These are phyloP conservation scores for Lentinula boryana DNA, from an alignment of 768 basidiomycete species.

Conservation along the genomic window DNA sequence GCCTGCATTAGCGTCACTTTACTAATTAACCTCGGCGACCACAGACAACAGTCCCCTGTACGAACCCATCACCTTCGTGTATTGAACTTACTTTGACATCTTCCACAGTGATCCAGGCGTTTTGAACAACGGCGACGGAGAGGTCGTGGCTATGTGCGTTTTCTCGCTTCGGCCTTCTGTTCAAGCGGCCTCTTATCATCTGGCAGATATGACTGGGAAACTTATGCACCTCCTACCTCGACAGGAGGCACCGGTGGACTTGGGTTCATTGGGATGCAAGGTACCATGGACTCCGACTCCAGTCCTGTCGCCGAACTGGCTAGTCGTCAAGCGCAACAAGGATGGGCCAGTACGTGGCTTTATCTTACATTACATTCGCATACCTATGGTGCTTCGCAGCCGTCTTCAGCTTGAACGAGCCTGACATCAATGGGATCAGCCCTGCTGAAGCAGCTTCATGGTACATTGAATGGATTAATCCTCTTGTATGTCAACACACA, in stretches of 20 bases:
- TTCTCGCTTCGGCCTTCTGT: neutral
- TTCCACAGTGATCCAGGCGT: constrained; percentile 9
- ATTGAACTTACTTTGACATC: neutral
- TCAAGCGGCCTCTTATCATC: neutral
- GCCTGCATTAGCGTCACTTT: neutral
- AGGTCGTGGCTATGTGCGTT: constrained; percentile 27
- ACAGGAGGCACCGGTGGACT: constrained; percentile 29
- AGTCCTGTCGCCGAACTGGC: constrained; percentile 25
- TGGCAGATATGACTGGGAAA: constrained; percentile 31
- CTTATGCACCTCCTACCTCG: constrained; percentile 23
- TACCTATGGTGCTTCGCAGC: constrained; percentile 7
- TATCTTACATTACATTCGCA: neutral
- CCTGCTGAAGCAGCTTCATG: constrained; percentile 25
- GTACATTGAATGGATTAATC: constrained; percentile 30
- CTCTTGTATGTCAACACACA: constrained; percentile 16
- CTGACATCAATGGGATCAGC: constrained; percentile 23
- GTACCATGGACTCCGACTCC: constrained; percentile 28
- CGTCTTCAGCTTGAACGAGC: constrained; percentile 31
- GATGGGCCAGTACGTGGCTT: constrained; percentile 22
- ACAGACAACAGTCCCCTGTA: constrained; percentile 24
- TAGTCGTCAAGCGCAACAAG: constrained; percentile 23
- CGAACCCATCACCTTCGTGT: neutral
- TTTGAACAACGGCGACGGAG: constrained; percentile 22
- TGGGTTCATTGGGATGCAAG: constrained; percentile 33
- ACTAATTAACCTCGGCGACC: neutral